A percentile compares a stretch with the other conserved stretches of the same genome.
Conservation (phyloP, 441 rosid species). For the Pelargonium citronellum region DNA sequence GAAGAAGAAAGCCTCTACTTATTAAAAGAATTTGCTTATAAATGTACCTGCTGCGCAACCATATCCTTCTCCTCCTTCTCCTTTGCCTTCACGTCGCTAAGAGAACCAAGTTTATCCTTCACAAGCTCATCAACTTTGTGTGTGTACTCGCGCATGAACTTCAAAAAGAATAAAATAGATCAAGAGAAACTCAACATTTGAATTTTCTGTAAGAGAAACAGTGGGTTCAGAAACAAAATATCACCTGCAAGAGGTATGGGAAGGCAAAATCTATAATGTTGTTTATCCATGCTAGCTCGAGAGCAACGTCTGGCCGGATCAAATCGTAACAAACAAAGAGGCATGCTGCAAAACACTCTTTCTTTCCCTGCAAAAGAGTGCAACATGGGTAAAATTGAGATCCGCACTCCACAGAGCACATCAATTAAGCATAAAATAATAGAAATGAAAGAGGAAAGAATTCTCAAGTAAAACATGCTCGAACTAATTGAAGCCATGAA, state of each 20-base stretch:
- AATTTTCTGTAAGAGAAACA: neutral
- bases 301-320: slow-evolving; percentile 21
- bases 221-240: neutral
- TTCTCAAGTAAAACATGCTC: no score
- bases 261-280: slow-evolving; percentile 26
- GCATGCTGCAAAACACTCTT: slow-evolving; percentile 27
- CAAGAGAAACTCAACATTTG: neutral
- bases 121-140: slow-evolving; percentile 94
- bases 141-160: slow-evolving; percentile 91
- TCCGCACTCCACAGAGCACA: no score
- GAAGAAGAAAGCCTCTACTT: no score
- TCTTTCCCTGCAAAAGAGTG: slow-evolving; percentile 22
- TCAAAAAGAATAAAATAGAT: slow-evolving; percentile 2
- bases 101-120: slow-evolving; percentile 77
- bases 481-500: neutral
- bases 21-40: neutral
- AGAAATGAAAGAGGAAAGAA: no score
- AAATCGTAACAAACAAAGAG: slow-evolving; percentile 28
- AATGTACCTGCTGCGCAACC: slow-evolving; percentile 68
- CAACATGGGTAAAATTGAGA: neutral
- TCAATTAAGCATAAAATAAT: no score
- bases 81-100: slow-evolving; percentile 65
- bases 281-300: slow-evolving; percentile 28
- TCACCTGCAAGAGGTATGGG: slow-evolving; percentile 65
- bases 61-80: slow-evolving; percentile 92